Evolutionary conservation across 768 basidiomycete species (phyloP).

Genomic region (Suillus occidentalis): DNA sequence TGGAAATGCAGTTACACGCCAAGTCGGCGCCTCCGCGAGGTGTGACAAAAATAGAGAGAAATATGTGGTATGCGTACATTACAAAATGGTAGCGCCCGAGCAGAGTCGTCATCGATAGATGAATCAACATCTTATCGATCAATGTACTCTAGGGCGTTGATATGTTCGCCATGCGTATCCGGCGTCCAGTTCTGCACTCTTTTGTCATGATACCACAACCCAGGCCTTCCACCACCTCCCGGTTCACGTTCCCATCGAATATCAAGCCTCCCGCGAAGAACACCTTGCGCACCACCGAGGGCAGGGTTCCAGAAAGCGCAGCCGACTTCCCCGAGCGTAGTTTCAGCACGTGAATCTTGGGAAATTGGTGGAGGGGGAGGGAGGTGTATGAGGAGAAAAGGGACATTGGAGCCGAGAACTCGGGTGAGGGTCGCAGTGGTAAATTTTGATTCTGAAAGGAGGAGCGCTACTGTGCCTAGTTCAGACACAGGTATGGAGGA

Average conservation of each 20-base stretch:
- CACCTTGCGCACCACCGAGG: constrained; percentile 49
- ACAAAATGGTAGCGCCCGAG: neutral
- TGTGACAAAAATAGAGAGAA: neutral
- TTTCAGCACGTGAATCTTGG: neutral
- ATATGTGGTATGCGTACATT: neutral
- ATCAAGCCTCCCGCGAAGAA: constrained; percentile 62
- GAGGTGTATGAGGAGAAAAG: constrained; percentile 77
- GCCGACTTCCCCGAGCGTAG: constrained; percentile 35
- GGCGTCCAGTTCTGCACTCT: constrained; percentile 25
- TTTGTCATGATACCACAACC: constrained; percentile 39
- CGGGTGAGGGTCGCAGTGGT: constrained; percentile 67
- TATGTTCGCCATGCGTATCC: neutral
- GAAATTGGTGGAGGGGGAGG: constrained; percentile 39
- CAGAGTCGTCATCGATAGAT: neutral
- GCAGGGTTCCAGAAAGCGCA: constrained; percentile 71
- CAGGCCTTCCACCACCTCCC: constrained; percentile 29
- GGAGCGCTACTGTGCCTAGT: constrained; percentile 53
- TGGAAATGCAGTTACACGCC: neutral
- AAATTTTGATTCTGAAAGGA: constrained; percentile 82
- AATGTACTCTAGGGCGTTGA: neutral
- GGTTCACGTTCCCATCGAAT: constrained; percentile 60
- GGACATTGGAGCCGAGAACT: constrained; percentile 73
- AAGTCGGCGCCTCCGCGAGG: neutral
- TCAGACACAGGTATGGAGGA: neutral
- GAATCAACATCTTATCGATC: neutral